These are phyloP conservation scores for Anacardium occidentale DNA, from an alignment of 345 rosid species.

Conservation along the genomic window DNA sequence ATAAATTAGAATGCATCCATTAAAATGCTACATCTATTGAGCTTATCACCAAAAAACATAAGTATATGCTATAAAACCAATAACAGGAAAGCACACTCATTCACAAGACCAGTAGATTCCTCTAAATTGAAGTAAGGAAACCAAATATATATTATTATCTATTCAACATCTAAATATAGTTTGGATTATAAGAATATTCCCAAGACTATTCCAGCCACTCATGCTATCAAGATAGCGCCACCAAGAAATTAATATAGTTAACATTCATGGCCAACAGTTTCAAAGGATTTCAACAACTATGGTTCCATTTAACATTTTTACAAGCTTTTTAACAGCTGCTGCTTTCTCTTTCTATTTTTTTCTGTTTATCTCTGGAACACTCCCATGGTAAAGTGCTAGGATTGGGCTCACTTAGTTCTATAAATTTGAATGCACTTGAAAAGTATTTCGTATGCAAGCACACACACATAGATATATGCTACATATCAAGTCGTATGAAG, in stretches of 20 bases:
- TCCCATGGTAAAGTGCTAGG: background rate
- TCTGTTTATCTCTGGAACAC: background rate
- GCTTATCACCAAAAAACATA: constrained; percentile 5
- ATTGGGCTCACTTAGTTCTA: background rate
- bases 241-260: background rate
- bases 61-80: background rate
- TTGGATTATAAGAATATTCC: background rate
- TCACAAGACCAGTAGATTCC: background rate
- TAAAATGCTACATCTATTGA: background rate
- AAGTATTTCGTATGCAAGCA: background rate
- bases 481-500: constrained; percentile 9
- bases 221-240: background rate
- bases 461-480: background rate
- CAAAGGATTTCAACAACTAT: background rate
- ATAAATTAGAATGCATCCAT: background rate
- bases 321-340: background rate
- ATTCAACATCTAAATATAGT: background rate
- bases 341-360: background rate
- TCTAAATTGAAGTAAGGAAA: background rate
- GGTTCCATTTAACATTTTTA: background rate
- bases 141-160: background rate
- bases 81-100: background rate
- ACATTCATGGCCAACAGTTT: background rate
- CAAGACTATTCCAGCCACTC: background rate
- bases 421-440: background rate